Evolutionary conservation across 1,284 basidiomycete genomes (phyloP).

Genomic region (Sanghuangporus baumii): DNA sequence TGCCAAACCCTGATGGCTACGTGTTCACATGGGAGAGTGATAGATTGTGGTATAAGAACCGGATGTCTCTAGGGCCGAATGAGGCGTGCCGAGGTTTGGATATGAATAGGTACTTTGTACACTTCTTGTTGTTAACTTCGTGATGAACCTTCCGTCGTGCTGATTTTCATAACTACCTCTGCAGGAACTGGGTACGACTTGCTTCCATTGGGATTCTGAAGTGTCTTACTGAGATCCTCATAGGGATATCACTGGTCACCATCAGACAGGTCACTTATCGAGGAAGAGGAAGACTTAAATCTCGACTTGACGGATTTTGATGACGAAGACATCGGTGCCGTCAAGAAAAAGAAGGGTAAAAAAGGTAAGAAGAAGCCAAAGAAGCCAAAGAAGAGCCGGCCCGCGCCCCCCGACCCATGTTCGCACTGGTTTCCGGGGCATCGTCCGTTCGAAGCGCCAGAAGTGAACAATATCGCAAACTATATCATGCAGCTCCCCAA

Average conservation of each 20-base stretch:
- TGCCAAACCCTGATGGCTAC: constrained; percentile 84
- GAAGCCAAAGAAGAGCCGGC: constrained; percentile 22
- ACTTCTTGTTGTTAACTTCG: not conserved
- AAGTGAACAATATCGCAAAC: constrained; percentile 70
- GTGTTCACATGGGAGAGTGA: constrained; percentile 62
- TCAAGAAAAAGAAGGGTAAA: constrained; percentile 10
- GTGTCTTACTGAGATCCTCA: not conserved
- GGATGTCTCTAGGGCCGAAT: constrained; percentile 48
- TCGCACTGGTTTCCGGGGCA: constrained; percentile 71
- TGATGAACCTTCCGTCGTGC: not conserved
- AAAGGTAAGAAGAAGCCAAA: constrained; percentile 20
- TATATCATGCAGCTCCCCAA: constrained; percentile 55
- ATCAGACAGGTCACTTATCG: constrained; percentile 23
- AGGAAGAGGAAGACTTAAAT: not conserved
- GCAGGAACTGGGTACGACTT: constrained; percentile 53
- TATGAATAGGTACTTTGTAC: constrained; percentile 52
- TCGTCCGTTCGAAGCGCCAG: constrained; percentile 68
- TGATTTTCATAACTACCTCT: not conserved
- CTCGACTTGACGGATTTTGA: not conserved
- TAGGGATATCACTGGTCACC: constrained; percentile 63
- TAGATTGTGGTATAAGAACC: constrained; percentile 83
- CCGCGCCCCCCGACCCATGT: constrained; percentile 45
- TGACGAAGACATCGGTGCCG: not conserved
- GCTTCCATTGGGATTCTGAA: not conserved
- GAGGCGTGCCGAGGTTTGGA: constrained; percentile 67